Evolutionary conservation across 225 moss, liverwort and hornwort genomes (phyloP).

Genomic region (Physcomitrium patens): DNA sequence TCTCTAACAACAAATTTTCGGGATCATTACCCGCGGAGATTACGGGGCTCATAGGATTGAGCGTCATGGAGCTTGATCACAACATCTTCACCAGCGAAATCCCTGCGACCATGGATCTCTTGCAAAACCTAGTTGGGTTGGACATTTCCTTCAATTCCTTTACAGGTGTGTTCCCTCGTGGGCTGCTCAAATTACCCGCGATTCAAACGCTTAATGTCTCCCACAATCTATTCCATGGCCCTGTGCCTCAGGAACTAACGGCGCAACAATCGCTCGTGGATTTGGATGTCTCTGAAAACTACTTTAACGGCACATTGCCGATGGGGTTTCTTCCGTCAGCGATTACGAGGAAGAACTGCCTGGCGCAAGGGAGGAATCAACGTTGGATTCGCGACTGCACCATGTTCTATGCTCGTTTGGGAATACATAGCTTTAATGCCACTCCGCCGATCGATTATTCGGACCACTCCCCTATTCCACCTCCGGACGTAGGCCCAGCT

Average conservation of each 20-base stretch:
- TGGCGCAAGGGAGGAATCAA: conserved; percentile 48
- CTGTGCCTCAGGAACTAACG: conserved; percentile 42
- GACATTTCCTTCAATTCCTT: conserved; percentile 60
- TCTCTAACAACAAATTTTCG: conserved; percentile 49
- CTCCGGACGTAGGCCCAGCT: conserved; percentile 29
- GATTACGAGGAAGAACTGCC: conserved; percentile 44
- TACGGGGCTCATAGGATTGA: conserved; percentile 42
- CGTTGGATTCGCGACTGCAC: conserved; percentile 39
- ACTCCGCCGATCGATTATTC: conserved; percentile 28
- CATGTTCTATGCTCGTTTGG: conserved; percentile 41
- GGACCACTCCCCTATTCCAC: conserved; percentile 21
- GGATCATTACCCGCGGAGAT: conserved; percentile 56
- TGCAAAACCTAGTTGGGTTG: conserved; percentile 50
- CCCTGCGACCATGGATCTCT: conserved; percentile 36
- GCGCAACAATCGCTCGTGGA: conserved; percentile 22
- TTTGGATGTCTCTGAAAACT: conserved; percentile 34
- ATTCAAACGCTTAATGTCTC: conserved; percentile 63
- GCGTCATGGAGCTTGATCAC: conserved; percentile 35
- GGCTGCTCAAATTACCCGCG: conserved; percentile 42
- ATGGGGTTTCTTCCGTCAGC: conserved; percentile 43
- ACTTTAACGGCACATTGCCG: conserved; percentile 57
- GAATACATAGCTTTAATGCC: conserved; percentile 52
- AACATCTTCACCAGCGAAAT: conserved; percentile 52
- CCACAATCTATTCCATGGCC: conserved; percentile 60
- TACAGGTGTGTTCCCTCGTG: conserved; percentile 36